A percentile compares a stretch with the other conserved stretches of the same genome.
phyloP scores from a whole-genome alignment of 2,329 filamentous ascomycete genomes.

The Colletotrichum orbiculare region DNA sequence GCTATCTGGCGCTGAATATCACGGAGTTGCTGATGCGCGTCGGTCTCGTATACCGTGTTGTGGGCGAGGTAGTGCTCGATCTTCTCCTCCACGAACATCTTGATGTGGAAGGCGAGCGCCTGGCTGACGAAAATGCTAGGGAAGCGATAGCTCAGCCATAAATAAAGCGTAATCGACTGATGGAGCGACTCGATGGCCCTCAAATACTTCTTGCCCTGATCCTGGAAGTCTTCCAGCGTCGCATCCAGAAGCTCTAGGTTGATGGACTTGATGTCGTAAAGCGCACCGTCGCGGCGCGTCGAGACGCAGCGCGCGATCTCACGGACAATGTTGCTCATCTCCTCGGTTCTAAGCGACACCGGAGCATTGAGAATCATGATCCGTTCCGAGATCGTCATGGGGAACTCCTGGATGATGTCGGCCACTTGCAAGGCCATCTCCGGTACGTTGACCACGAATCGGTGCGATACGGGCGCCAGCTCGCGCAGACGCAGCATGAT shows the following conservation, averaged over 20 bases:
- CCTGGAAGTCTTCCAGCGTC: constrained; percentile 49
- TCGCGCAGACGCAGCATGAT: constrained; percentile 81
- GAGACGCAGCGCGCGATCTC: constrained; percentile 78
- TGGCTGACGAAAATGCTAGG: constrained; percentile 82
- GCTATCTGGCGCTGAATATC: constrained; percentile 18
- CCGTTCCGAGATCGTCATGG: constrained; percentile 78
- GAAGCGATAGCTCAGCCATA: constrained; percentile 94
- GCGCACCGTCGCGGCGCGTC: constrained; percentile 70
- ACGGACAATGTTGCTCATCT: constrained; percentile 62
- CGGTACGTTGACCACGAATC: constrained; percentile 74
- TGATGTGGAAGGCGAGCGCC: constrained; percentile 81
- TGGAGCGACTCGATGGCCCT: constrained; percentile 80
- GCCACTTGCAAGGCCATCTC: constrained; percentile 73
- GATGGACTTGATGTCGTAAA: constrained; percentile 78
- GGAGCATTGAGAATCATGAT: constrained; percentile 82
- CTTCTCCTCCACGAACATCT: constrained; percentile 78
- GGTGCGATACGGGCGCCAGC: constrained; percentile 69
- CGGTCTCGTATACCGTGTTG: constrained; percentile 38
- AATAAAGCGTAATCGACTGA: constrained; percentile 83
- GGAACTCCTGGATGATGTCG: constrained; percentile 78
- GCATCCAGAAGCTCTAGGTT: constrained; percentile 81
- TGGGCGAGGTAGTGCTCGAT: constrained; percentile 72
- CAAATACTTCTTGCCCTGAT: constrained; percentile 63
- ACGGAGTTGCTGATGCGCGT: constrained; percentile 40
- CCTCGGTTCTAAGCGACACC: constrained; percentile 62